A percentile compares a stretch with the other conserved stretches of the same genome.
Conservation (phyloP, 2,329 filamentous ascomycete species). For the Tolypocladium pustulatum region DNA sequence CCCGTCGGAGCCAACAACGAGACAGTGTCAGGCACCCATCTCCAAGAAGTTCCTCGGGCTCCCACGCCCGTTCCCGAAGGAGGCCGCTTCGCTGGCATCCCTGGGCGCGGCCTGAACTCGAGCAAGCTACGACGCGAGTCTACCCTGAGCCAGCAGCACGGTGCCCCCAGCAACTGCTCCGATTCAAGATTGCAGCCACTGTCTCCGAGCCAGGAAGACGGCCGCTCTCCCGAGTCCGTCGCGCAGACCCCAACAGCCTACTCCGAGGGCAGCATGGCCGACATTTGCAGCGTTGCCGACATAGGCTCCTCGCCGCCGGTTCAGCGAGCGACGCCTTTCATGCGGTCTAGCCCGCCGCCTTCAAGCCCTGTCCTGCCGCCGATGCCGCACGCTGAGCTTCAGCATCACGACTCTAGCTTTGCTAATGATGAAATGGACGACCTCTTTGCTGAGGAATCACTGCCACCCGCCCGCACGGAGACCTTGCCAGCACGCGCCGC, state of each 20-base stretch:
- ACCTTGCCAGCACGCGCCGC: constrained; percentile 12
- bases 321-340: constrained; percentile 47
- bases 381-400: constrained; percentile 45
- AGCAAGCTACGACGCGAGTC: constrained; percentile 48
- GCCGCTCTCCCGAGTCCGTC: constrained; percentile 44
- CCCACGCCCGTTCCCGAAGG: constrained; percentile 63
- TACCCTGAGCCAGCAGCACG: constrained; percentile 38
- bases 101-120: constrained; percentile 19
- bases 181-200: constrained; percentile 25
- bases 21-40: constrained; percentile 34
- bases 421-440: constrained; percentile 71
- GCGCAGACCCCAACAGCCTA: constrained; percentile 40
- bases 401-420: constrained; percentile 65
- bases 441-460: constrained; percentile 51
- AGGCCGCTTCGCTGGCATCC: constrained; percentile 13
- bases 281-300: constrained; percentile 73
- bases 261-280: constrained; percentile 60
- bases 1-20: constrained; percentile 50
- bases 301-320: constrained; percentile 88
- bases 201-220: constrained; percentile 35
- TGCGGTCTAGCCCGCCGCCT: constrained; percentile 51
- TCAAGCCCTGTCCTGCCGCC: constrained; percentile 72
- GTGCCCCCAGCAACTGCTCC: constrained; percentile 30
- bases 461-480: constrained; percentile 28
- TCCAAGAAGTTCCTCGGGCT: constrained; percentile 64